Evolutionary conservation across 2,329 filamentous ascomycete species (phyloP), one percentile per base, ranked within the genome.

Genomic region (Cercospora berteroae): DNA sequence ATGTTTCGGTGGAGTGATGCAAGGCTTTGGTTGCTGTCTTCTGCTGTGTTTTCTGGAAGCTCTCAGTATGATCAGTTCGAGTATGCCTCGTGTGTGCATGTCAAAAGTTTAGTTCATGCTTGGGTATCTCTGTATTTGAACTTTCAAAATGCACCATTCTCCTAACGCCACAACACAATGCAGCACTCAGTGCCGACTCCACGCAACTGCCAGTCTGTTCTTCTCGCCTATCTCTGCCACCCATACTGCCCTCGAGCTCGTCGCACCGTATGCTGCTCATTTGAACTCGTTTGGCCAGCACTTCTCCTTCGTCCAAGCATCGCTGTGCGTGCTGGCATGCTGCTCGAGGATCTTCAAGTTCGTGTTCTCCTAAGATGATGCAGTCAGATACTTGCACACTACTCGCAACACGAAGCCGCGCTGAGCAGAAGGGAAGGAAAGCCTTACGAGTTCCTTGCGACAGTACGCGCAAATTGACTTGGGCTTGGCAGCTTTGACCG

Each of bases 231-330:
- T 18, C 12, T 33, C 12, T 9, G n/a, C 56, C 33, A 23, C 20
- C 25, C 12, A 52, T 9, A 7, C 9, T 27, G 5, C 25, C 18
- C 18, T n/a, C 20, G 23, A 27, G 23, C 16, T 55, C 48, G 3
- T 4, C 0, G 12, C 12, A 8, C 13, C 5, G 6, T 10, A n/a
- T 7, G 48, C 6, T 20, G 31, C 44, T 64, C 62, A 68, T 12
- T 68, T 68, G 65, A 71, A 71, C 66, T 71, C 67, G 61, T 83
- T 83, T 2, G 85, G 85, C 81, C 83, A 87, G 79, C 85, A 87
- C 80, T 86, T 86, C 80, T 86, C 84, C 80, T 86, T 86, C 0
- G 84, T 77, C 85, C 84, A 86, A 68, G 82, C 82, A 27, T 80
- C 77, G 69, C 82, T 79, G 72, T 87, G 85, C 5, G 83, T 86